Evolutionary conservation across 2,329 filamentous ascomycete genomes (phyloP), one percentile per base, ranked within the genome.

Genomic region (Dendryphion nanum): DNA sequence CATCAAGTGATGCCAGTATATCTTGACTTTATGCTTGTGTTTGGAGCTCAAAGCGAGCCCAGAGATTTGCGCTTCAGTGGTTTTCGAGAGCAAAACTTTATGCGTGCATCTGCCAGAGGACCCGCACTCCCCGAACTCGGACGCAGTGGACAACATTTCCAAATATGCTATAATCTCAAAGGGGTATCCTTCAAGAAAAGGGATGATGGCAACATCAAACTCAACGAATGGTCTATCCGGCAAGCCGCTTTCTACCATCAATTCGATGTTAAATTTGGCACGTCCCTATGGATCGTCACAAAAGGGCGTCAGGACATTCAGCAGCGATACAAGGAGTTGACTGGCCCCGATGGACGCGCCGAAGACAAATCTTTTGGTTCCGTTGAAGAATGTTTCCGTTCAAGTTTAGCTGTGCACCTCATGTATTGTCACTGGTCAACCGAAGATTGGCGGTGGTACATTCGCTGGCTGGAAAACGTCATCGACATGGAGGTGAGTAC

Each of bases 371-470:
- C 47, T 5, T 72, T 68, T 36, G 36, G 35, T 1, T 60, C 47
- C 1, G 14, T 53, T 1, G 53, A 51, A 12, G 45, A 65, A 7
- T 65, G 63, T 35, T 66, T 73, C 23, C 42, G 51, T 14, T 58
- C 66, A 2, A 68, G 55, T 35, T 48, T 72, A 4, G 47, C 57
- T 4, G 55, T 57, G 4, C 69, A 72, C 42, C 35, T 69, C 2
- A 38, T 71, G 18, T 64, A 57, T 31, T 66, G 61, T 30, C 51
- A 67, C 18, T 73, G 69, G 69, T 58, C 67, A 4, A 61, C 47
- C 0, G 66, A 70, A 40, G 60, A 67, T n/a, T 73, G 70, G 70
- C 55, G 66, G 18, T 58, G 58, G 48, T 70, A 71, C 42, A 58
- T 73, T 15, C 43, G 55, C 10, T 68, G 55, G 56, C 48, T 73